phyloP scores from a whole-genome alignment of 768 basidiomycete genomes.

The Panaeolus cyanescens region DNA sequence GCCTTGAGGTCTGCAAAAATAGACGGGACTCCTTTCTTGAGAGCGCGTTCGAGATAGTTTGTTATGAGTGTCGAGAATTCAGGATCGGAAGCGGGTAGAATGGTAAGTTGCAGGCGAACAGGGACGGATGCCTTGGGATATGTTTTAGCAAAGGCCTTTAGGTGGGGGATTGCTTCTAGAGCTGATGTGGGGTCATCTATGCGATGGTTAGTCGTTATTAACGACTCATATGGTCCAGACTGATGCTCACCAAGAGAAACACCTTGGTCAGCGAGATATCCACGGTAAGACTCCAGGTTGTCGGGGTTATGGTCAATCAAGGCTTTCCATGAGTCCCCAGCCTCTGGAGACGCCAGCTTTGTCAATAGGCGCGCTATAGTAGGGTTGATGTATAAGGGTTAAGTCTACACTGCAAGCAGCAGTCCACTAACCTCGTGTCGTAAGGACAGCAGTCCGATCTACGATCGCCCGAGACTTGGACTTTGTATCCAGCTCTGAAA shows the following conservation, averaged over 20 bases:
- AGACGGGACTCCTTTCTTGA: constrained; percentile 89
- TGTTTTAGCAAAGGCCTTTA: constrained; percentile 61
- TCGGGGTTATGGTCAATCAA: constrained; percentile 89
- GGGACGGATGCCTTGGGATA: constrained; percentile 74
- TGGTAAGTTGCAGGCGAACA: constrained; percentile 68
- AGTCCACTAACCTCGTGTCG: constrained; percentile 56
- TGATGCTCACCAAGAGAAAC: constrained; percentile 59
- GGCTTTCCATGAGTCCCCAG: constrained; percentile 78
- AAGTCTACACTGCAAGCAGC: neutral
- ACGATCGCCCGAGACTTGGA: constrained; percentile 68
- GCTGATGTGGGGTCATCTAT: constrained; percentile 46
- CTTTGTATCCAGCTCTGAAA: constrained; percentile 62
- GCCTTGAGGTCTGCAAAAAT: constrained; percentile 91
- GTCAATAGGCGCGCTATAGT: constrained; percentile 74
- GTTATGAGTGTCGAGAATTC: constrained; percentile 66
- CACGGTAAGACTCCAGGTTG: constrained; percentile 75
- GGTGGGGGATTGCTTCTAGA: constrained; percentile 51
- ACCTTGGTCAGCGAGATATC: constrained; percentile 67
- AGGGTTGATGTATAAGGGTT: constrained; percentile 10
- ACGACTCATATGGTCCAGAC: neutral
- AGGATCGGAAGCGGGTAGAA: constrained; percentile 55
- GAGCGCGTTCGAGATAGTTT: constrained; percentile 66
- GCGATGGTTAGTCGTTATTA: constrained; percentile 32
- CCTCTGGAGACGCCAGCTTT: constrained; percentile 64
- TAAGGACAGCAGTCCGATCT: constrained; percentile 69